Percentiles rank a stretch among this genome's conserved stretches.
These are phyloP conservation scores for Penicillium malachiteum DNA, from an alignment of 495 filamentous ascomycete species.

Conservation along the genomic window DNA sequence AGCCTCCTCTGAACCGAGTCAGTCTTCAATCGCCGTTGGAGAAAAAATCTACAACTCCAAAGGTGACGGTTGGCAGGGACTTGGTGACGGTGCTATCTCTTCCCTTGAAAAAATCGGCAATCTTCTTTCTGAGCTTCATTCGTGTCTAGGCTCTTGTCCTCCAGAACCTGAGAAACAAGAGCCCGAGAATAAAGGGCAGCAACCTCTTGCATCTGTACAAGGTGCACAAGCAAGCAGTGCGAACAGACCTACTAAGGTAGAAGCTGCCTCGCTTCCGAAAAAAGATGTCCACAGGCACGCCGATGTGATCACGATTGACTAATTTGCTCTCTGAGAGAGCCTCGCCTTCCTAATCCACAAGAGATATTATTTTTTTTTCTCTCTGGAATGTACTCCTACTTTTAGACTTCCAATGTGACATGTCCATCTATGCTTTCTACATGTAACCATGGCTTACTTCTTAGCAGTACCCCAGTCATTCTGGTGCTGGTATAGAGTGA, in stretches of 20 bases:
- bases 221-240: background rate
- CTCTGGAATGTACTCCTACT: conserved; percentile 30
- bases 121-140: conserved; percentile 37
- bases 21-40: conserved; percentile 20
- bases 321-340: conserved; percentile 1
- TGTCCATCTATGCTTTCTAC: conserved; percentile 7
- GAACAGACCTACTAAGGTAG: background rate
- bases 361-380: background rate
- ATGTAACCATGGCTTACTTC: too few relatives aligned
- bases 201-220: background rate
- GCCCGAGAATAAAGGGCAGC: conserved; percentile 4
- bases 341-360: conserved; percentile 7
- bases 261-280: conserved; percentile 11
- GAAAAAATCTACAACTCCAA: conserved; percentile 42
- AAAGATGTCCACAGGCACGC: conserved; percentile 11
- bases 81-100: conserved; percentile 45
- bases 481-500: too few relatives aligned
- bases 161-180: conserved; percentile 10
- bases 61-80: conserved; percentile 50
- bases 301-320: conserved; percentile 46
- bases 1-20: conserved; percentile 12
- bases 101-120: conserved; percentile 39
- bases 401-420: conserved; percentile 23
- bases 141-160: conserved; percentile 23
- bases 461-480: too few relatives aligned